Base-by-base conservation (phyloP, 2,329 filamentous ascomycete genomes). In the Calonectria hawksworthii region DNA sequence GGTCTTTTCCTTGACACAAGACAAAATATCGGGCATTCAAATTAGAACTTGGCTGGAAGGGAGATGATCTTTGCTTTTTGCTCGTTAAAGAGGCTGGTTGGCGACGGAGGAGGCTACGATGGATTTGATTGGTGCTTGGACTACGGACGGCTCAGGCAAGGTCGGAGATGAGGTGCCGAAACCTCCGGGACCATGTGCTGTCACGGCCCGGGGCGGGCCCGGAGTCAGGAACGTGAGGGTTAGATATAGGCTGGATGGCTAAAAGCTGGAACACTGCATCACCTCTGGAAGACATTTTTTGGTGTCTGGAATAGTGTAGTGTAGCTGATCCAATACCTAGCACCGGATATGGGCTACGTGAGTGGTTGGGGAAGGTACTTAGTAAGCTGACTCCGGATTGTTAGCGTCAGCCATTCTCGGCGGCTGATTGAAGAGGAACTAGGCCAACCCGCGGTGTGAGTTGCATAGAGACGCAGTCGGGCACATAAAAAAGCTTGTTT, bases 111-210 rank as follows among this genome's bases (percentile, higher is more conserved):
- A 28, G 26, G 51, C 34, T 63, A 63, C 36, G 56, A 30, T 30
- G 14, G n/a, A 65, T 36, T 26, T 71, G 68, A 71, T 71, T 71
- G 68, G 68, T 66, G 54, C 63, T 66, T 51, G 38, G 26, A 28
- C 9, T 10, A 36, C 21, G 14, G 47, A 21, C 44, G 26, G 68
- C 23, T 32, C 59, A 51, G 68, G 11, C 7, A 51, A 14, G 66
- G 56, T 52, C 50, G 68, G 68, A 71, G 59, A 65, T 51, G 47
- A 38, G 44, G 47, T n/a, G 68, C 50, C 68, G 68, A 65, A 64
- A 14, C 10, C 18, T 71, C 61, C 68, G 59, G 50, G 9, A 16
- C 16, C 38, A 61, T 32, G n/a, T 61, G 56, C 26, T 41, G 16
- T n/a, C 14, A 23, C 34, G 56, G 36, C 34, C 23, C 34, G 36